Base-by-base conservation (phyloP, 441 rosid genomes). In the Eruca vesicaria region DNA sequence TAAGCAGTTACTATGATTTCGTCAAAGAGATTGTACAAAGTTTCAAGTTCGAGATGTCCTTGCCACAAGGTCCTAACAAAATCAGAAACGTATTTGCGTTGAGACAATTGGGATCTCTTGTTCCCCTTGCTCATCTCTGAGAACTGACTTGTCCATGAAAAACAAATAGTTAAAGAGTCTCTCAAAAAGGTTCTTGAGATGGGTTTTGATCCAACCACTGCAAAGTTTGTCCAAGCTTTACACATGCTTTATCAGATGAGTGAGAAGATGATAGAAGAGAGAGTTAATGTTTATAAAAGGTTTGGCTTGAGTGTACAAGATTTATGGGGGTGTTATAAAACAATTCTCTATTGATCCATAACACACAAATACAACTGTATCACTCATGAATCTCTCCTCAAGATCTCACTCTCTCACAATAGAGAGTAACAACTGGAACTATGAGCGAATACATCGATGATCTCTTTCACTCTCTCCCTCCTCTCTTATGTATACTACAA, bases 241-340 rank as follows among this genome's bases (percentile, higher is more conserved):
- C 2, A 12, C 3, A 12, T 45, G 52, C 15, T 80, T 35, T 10
- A 62, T 0, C 7, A 23, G 2, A 1, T 18, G 14, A 52, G 56
- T 0, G 50, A 72, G 5, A 29, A n/a, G 0, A n/a, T 35, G 3
- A 64, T 70, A n/a, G 59, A 80, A 32, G 64, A 33, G 1, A 68
- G 36, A 5, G 12, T 63, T 9, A 4, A 28, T 0, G 68, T 62
- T 16, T 77, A 31, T 15, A 23, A 18, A 38, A 43, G 53, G 15
- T 72, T 68, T 43, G 84, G 81, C 53, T 71, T 81, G 63, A 48
- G 72, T 6, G 64, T 9, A 0, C 41, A 3, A 3, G 41, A 31
- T 18, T 23, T 60, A 10, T 60, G n/a, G n/a, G n/a, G n/a, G n/a
- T n/a, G n/a, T n/a, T n/a, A n/a, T n/a, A n/a, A n/a, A n/a, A n/a